phyloP scores from a whole-genome alignment of 805 yeast genomes.

The Kazachstania kunashirensis region DNA sequence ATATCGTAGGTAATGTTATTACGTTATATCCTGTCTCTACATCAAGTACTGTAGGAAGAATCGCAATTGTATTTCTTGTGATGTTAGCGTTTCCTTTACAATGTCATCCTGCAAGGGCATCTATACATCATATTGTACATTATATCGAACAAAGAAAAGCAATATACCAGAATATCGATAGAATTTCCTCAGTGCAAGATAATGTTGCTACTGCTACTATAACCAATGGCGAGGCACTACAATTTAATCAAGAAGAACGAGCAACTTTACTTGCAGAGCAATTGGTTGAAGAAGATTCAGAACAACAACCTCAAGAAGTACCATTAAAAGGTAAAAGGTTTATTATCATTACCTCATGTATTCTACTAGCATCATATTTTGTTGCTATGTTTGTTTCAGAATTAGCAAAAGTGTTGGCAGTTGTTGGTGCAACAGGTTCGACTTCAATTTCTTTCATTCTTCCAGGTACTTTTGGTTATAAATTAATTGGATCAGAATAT shows the following conservation, averaged over 20 bases:
- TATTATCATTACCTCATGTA: conserved; percentile 37
- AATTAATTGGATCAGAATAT: conserved; percentile 20
- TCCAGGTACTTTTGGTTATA: conserved; percentile 67
- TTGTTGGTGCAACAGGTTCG: conserved; percentile 79
- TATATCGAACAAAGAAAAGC: conserved; percentile 28
- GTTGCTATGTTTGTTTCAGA: conserved; percentile 52
- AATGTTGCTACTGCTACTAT: background rate
- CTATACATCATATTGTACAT: conserved; percentile 61
- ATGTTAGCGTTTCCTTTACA: conserved; percentile 81
- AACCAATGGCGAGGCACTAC: background rate
- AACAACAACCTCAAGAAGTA: conserved; percentile 8
- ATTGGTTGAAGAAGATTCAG: conserved; percentile 17
- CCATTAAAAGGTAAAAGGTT: conserved; percentile 34
- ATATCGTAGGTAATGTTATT: conserved; percentile 70
- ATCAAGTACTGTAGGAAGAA: conserved; percentile 68
- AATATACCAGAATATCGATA: background rate
- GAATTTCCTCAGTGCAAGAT: background rate
- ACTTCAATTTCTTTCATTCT: conserved; percentile 68
- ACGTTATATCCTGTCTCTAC: conserved; percentile 58
- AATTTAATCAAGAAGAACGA: conserved; percentile 2
- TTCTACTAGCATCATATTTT: conserved; percentile 41
- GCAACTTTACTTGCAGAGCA: conserved; percentile 4
- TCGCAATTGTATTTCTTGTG: conserved; percentile 73
- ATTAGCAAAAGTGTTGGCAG: conserved; percentile 57
- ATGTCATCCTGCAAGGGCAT: conserved; percentile 82